These are phyloP conservation scores for Nicotiana tomentosiformis DNA, from an alignment of 257 asterid species.

Conservation along the genomic window DNA sequence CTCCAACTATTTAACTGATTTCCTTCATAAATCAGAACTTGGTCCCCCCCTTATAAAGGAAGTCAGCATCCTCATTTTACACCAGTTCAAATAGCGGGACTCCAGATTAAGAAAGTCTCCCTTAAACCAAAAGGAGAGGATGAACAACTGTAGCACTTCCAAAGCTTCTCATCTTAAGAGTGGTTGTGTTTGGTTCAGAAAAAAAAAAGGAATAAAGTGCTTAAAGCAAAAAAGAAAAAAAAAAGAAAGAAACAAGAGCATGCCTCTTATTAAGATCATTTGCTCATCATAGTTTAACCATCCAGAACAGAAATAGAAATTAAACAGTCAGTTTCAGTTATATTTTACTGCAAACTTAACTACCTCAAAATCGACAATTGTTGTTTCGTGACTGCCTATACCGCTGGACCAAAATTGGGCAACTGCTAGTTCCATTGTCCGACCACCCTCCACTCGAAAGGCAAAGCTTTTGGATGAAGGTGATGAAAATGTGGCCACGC, in stretches of 20 bases:
- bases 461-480: conserved; percentile 90
- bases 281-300: not conserved
- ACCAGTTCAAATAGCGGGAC: not conserved
- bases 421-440: conserved; percentile 84
- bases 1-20: not conserved
- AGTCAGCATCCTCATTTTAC: not conserved
- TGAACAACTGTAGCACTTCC: not conserved
- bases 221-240: not conserved
- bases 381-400: conserved; percentile 70
- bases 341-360: not conserved
- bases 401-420: conserved; percentile 99
- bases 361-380: conserved; percentile 86
- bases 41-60: not conserved
- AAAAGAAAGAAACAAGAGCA: not conserved
- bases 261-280: not conserved
- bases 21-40: not conserved
- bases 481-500: conserved; percentile 71
- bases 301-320: not conserved
- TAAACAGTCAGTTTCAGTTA: not conserved
- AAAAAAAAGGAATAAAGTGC: not conserved
- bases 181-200: not conserved
- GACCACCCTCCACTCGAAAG: conserved; percentile 82
- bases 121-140: not conserved
- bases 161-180: not conserved
- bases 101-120: not conserved